These are phyloP conservation scores for Ulota crispa DNA, from an alignment of 225 moss, liverwort and hornwort species.

Conservation along the genomic window DNA sequence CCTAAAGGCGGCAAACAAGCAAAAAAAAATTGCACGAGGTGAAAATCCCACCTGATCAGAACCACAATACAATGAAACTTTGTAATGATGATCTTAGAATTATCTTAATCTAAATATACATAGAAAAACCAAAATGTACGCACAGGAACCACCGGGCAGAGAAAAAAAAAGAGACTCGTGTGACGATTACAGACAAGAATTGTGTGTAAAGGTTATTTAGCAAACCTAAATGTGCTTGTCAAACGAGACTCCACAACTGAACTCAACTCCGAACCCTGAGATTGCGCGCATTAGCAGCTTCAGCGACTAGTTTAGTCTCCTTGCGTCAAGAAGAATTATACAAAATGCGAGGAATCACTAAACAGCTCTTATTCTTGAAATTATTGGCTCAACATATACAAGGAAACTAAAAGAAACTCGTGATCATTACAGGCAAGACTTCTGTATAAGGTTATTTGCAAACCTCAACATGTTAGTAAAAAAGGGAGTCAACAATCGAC, in stretches of 20 bases:
- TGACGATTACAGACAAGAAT: not conserved
- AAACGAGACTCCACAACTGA: not conserved
- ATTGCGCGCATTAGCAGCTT: constrained; percentile 2
- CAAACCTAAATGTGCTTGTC: not conserved
- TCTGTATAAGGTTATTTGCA: not conserved
- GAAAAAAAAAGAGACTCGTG: not conserved
- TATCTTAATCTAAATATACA: not conserved
- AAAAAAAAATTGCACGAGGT: constrained; percentile 81
- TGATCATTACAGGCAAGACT: not conserved
- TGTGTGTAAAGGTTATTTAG: not conserved
- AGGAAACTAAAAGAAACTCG: not conserved
- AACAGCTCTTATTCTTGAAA: not conserved
- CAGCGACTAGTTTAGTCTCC: not conserved
- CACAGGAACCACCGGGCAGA: not conserved
- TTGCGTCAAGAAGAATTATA: not conserved
- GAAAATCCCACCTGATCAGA: constrained; percentile 78
- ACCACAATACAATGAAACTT: constrained; percentile 45
- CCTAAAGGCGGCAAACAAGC: constrained; percentile 78
- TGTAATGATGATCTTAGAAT: constrained; percentile 29
- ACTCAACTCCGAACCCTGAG: constrained; percentile 12
- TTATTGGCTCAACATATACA: not conserved
- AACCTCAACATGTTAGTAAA: not conserved
- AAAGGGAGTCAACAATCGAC: not conserved
- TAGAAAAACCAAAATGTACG: not conserved
- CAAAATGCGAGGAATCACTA: not conserved